Evolutionary conservation across 2,329 filamentous ascomycete species (phyloP).

Genomic region (Thielaviopsis euricoi): DNA sequence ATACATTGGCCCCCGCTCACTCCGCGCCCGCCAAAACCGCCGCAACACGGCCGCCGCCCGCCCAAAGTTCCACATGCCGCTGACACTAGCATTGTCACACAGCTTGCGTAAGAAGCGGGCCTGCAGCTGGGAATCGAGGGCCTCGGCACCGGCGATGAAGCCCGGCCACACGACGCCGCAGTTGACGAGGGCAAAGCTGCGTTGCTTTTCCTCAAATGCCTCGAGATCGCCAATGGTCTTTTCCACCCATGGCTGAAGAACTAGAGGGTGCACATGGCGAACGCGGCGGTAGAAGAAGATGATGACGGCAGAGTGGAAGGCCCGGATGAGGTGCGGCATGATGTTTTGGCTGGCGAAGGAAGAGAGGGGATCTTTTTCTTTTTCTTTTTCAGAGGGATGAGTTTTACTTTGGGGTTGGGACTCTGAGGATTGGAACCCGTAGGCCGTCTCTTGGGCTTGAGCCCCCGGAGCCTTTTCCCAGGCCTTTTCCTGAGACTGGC

Average conservation of each 20-base stretch:
- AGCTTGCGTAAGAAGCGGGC: slow-evolving; percentile 1
- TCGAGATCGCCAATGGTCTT: slow-evolving; percentile 5
- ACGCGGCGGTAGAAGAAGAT: slow-evolving; percentile 31
- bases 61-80: slow-evolving; percentile 10
- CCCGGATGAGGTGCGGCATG: slow-evolving; percentile 18
- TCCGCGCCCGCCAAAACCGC: neutral
- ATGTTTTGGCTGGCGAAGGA: slow-evolving; percentile 1
- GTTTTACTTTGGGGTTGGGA: too few relatives aligned
- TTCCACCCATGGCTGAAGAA: slow-evolving; percentile 6
- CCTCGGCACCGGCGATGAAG: slow-evolving; percentile 11
- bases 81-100: slow-evolving; percentile 1
- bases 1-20: neutral
- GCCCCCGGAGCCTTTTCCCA: too few relatives aligned
- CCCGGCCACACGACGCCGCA: slow-evolving; percentile 10
- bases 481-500: too few relatives aligned
- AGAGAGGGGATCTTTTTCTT: neutral
- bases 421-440: too few relatives aligned
- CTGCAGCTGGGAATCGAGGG: slow-evolving; percentile 6
- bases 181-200: slow-evolving; percentile 3
- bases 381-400: too few relatives aligned
- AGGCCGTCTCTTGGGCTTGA: too few relatives aligned
- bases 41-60: neutral
- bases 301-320: slow-evolving; percentile 25
- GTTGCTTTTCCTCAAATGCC: slow-evolving; percentile 7
- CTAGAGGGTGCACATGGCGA: slow-evolving; percentile 6